phyloP scores from a whole-genome alignment of 1,284 basidiomycete species.

The Trichosporon inkin region DNA sequence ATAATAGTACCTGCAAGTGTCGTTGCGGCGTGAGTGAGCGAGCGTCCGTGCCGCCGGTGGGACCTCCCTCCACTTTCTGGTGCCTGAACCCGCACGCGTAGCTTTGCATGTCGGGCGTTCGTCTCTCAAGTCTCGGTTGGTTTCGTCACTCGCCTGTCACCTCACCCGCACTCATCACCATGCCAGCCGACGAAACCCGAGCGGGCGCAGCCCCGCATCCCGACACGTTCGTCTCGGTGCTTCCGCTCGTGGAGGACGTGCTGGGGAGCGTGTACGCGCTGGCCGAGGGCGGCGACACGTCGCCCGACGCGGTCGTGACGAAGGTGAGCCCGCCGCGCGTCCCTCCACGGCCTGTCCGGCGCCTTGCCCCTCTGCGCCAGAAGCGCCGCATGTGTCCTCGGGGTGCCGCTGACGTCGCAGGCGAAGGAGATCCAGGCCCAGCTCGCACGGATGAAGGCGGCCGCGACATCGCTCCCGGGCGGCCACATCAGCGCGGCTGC shows the following conservation, averaged over 20 bases:
- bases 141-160: not conserved
- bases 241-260: conserved; percentile 18
- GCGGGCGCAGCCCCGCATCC: conserved; percentile 3
- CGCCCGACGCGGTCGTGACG: conserved; percentile 10
- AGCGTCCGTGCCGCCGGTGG: not conserved
- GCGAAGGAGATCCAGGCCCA: conserved; percentile 13
- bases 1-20: not conserved
- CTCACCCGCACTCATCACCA: not conserved
- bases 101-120: no score
- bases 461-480: conserved; percentile 15
- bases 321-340: conserved; percentile 11
- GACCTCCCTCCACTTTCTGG: not conserved
- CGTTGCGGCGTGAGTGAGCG: not conserved
- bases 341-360: not conserved
- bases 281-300: conserved; percentile 10
- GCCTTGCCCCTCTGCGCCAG: not conserved
- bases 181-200: not conserved
- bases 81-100: not conserved
- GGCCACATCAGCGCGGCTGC: conserved; percentile 18
- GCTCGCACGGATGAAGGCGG: conserved; percentile 13
- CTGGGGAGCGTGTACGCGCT: conserved; percentile 17
- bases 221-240: conserved; percentile 19
- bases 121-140: not conserved
- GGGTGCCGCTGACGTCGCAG: conserved; percentile 1
- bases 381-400: no score